A percentile compares a stretch with the other conserved stretches of the same genome.
Evolutionary conservation across 208 protist genomes (phyloP).

Genomic region (Leishmania tarentolae): DNA sequence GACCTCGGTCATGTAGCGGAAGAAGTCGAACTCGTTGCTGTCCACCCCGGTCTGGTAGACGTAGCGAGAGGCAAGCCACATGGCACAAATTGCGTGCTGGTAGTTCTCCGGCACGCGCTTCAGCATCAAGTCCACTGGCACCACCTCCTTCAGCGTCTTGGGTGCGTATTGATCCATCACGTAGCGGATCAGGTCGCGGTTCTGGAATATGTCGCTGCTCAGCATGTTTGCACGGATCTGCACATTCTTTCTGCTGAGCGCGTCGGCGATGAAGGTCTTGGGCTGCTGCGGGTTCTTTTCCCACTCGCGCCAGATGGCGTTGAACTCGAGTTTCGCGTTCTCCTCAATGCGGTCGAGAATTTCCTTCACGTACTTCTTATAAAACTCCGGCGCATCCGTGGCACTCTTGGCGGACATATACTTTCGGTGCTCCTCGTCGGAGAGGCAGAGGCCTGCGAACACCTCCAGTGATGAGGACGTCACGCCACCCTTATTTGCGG

Average conservation of each 20-base stretch:
- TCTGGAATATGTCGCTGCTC: constrained; percentile 83
- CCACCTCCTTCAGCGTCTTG: constrained; percentile 75
- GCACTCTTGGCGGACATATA: constrained; percentile 86
- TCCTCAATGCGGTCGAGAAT: constrained; percentile 83
- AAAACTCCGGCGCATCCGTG: constrained; percentile 83
- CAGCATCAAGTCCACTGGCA: constrained; percentile 85
- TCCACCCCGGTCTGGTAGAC: constrained; percentile 90
- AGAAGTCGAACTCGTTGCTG: constrained; percentile 92
- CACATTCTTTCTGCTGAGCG: constrained; percentile 92
- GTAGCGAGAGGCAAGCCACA: constrained; percentile 92
- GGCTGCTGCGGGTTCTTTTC: constrained; percentile 49
- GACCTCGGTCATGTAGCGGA: constrained; percentile 84
- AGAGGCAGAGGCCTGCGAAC: constrained; percentile 93
- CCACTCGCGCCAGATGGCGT: constrained; percentile 88
- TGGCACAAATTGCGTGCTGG: constrained; percentile 93
- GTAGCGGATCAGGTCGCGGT: constrained; percentile 75
- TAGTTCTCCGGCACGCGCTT: constrained; percentile 92
- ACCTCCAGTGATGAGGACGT: constrained; percentile 98
- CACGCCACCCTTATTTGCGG: constrained; percentile 97
- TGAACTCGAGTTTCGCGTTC: constrained; percentile 92
- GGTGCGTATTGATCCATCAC: constrained; percentile 78
- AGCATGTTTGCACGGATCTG: constrained; percentile 79
- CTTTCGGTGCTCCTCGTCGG: constrained; percentile 89
- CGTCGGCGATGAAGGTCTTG: constrained; percentile 83
- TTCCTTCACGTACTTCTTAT: constrained; percentile 92